Evolutionary conservation across 176 grass and related monocot species (phyloP).

Genomic region (Ampelocalamus luodianensis): DNA sequence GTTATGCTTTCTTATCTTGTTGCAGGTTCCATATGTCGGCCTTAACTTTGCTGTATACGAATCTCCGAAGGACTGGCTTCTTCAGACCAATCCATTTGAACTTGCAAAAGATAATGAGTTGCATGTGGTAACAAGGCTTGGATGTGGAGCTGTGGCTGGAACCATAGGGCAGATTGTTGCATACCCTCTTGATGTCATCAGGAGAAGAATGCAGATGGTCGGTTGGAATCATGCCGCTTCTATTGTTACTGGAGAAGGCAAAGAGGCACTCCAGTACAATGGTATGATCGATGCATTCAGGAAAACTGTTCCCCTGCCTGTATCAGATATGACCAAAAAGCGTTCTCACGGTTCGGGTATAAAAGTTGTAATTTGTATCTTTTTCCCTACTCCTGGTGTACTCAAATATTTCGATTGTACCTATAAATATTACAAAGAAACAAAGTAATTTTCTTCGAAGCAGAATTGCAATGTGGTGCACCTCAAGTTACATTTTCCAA

Average conservation of each 20-base stretch:
- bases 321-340: too few species aligned
- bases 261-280: slow-evolving; percentile 71
- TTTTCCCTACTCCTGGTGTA: too few species aligned
- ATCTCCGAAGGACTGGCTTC: slow-evolving; percentile 85
- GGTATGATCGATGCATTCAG: slow-evolving; percentile 96
- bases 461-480: too few species aligned
- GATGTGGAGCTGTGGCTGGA: slow-evolving; percentile 86
- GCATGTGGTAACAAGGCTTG: slow-evolving; percentile 73
- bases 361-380: too few species aligned
- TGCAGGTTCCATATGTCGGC: slow-evolving; percentile 92
- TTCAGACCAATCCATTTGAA: slow-evolving; percentile 65
- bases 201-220: slow-evolving; percentile 99
- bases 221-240: slow-evolving; percentile 92
- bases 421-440: too few species aligned
- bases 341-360: too few species aligned
- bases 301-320: slow-evolving; percentile 91
- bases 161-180: slow-evolving; percentile 96
- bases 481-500: too few species aligned
- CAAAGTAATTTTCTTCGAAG: too few species aligned
- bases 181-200: slow-evolving; percentile 93
- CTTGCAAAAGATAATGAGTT: slow-evolving; percentile 80
- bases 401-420: too few species aligned
- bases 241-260: slow-evolving; percentile 71
- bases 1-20: slow-evolving; percentile 30
- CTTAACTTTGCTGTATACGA: slow-evolving; percentile 97